Evolutionary conservation across 1,284 basidiomycete species (phyloP).

Genomic region (Spongiforma sp.): DNA sequence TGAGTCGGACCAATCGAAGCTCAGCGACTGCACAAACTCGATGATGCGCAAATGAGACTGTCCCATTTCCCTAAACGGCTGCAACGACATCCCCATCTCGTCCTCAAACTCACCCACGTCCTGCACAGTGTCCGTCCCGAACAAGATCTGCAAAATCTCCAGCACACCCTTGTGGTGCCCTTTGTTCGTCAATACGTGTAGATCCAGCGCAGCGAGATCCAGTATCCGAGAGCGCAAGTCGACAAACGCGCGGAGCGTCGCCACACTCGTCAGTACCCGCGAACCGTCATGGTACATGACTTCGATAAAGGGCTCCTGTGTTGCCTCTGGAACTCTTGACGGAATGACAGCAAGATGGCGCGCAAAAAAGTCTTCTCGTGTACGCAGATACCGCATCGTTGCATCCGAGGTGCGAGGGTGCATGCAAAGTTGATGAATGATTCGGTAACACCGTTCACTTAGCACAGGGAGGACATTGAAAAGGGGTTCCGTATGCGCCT

Average conservation of each 20-base stretch:
- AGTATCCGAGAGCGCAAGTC: constrained; percentile 85
- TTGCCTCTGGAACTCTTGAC: constrained; percentile 56
- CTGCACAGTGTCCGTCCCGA: constrained; percentile 62
- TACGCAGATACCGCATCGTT: constrained; percentile 88
- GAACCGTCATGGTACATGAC: constrained; percentile 77
- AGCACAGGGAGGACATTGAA: constrained; percentile 77
- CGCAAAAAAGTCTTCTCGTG: constrained; percentile 89
- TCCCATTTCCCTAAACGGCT: constrained; percentile 77
- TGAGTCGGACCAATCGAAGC: constrained; percentile 88
- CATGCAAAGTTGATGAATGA: constrained; percentile 87
- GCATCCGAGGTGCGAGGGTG: constrained; percentile 85
- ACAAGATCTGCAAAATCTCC: constrained; percentile 76
- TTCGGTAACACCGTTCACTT: constrained; percentile 86
- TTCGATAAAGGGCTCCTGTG: constrained; percentile 63
- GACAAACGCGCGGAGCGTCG: constrained; percentile 80
- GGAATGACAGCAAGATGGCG: constrained; percentile 82
- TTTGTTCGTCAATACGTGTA: constrained; percentile 85
- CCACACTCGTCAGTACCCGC: constrained; percentile 75
- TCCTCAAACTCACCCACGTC: constrained; percentile 48
- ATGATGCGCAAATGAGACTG: constrained; percentile 87
- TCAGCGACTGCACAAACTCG: constrained; percentile 85
- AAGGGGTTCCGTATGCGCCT: constrained; percentile 52
- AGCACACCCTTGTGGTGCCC: constrained; percentile 74
- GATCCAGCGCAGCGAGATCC: constrained; percentile 87
- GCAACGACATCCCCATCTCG: constrained; percentile 39